phyloP scores from a whole-genome alignment of 1,284 basidiomycete genomes.

The Puccinia novopanici region DNA sequence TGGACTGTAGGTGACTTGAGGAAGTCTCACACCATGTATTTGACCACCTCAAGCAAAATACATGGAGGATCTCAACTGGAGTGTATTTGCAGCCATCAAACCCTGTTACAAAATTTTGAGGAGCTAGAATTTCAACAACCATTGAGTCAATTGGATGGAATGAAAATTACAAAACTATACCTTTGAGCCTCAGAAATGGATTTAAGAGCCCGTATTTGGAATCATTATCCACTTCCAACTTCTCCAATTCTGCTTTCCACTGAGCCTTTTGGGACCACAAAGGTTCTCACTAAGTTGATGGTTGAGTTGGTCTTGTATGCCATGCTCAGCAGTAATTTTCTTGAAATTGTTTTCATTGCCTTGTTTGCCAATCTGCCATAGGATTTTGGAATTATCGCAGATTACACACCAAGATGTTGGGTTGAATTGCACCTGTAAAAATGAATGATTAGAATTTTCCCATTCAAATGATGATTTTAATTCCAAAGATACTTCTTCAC shows the following conservation, averaged over 20 bases:
- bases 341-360: neutral
- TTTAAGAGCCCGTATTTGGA: neutral
- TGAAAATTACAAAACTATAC: neutral
- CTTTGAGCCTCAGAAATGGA: slow-evolving; percentile 1
- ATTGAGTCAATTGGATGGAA: too few relatives aligned
- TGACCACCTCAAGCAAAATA: neutral
- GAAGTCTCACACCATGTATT: neutral
- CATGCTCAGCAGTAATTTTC: neutral
- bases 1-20: neutral
- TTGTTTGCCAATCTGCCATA: neutral
- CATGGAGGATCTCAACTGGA: slow-evolving; percentile 10
- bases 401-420: neutral
- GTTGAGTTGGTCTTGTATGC: neutral
- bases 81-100: slow-evolving; percentile 21
- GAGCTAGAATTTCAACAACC: neutral
- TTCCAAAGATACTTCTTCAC: neutral
- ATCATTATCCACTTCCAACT: neutral
- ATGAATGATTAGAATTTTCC: too few relatives aligned
- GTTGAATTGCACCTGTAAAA: too few relatives aligned
- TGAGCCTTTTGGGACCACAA: neutral
- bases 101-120: neutral
- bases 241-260: neutral
- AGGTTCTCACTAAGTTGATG: neutral
- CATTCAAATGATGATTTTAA: too few relatives aligned
- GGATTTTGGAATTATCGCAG: neutral